Conservation (phyloP, 2,329 filamentous ascomycete genomes). For the Aspergillus pseudoviridinutans region DNA sequence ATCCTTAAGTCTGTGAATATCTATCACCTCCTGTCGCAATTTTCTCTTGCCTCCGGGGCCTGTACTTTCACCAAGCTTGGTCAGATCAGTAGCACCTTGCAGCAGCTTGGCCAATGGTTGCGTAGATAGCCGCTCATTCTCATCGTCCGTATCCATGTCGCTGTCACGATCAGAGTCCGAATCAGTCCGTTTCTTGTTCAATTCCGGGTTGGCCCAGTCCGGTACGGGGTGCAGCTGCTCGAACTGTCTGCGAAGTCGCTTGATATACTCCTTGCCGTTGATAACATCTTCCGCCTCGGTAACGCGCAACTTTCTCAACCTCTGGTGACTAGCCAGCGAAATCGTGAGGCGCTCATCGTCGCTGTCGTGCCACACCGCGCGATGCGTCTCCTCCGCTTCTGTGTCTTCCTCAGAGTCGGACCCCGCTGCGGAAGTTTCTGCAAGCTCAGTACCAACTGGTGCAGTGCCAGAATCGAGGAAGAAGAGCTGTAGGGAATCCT, state of each 20-base stretch:
- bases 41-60: constrained; percentile 59
- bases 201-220: constrained; percentile 55
- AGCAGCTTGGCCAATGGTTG: constrained; percentile 77
- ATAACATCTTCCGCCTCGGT: constrained; percentile 82
- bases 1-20: constrained; percentile 85
- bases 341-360: constrained; percentile 86
- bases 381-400: constrained; percentile 24
- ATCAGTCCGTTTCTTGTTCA: constrained; percentile 31
- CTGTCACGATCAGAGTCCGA: constrained; percentile 45
- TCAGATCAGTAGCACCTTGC: constrained; percentile 67
- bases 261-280: constrained; percentile 78
- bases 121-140: constrained; percentile 60
- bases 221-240: constrained; percentile 59
- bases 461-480: constrained; percentile 68
- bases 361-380: constrained; percentile 77
- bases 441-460: constrained; percentile 29
- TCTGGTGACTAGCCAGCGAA: constrained; percentile 71
- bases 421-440: constrained; percentile 34
- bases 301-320: constrained; percentile 76
- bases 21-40: constrained; percentile 79
- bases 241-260: constrained; percentile 73
- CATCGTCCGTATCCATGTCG: constrained; percentile 54
- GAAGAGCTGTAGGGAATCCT: constrained; percentile 57
- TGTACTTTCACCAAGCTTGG: constrained; percentile 45
- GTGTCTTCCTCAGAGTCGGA: constrained; percentile 37